Conservation (phyloP, 352 stramenopile species). For the Pythium monospermum region DNA sequence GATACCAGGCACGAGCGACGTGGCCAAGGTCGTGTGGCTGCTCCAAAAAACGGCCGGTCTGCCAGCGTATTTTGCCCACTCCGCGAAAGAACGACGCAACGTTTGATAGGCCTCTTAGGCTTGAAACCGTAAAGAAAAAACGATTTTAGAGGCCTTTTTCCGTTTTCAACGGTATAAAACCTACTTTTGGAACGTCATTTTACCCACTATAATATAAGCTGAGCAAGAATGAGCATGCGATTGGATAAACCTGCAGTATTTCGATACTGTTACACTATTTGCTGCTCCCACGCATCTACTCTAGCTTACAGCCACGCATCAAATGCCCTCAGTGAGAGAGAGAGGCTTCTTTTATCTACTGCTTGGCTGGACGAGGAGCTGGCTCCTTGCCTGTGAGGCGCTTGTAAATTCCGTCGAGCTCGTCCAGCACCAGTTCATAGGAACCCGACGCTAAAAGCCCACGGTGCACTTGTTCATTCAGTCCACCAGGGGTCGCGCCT, state of each 20-base stretch:
- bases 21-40: slow-evolving; percentile 67
- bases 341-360: slow-evolving; percentile 6
- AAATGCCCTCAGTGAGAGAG: no score
- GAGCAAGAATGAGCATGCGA: background rate
- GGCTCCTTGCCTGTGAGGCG: slow-evolving; percentile 65
- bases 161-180: background rate
- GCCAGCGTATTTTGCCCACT: slow-evolving; percentile 21
- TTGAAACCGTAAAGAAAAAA: slow-evolving; percentile 1
- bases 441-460: slow-evolving; percentile 55
- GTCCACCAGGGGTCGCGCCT: slow-evolving; percentile 66
- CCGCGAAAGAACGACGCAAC: background rate
- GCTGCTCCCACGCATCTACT: no score
- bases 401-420: slow-evolving; percentile 81
- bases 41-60: slow-evolving; percentile 62
- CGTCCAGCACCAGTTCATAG: slow-evolving; percentile 77
- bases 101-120: background rate
- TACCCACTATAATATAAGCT: background rate
- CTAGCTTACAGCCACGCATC: no score
- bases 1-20: slow-evolving; percentile 74
- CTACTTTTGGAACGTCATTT: no score
- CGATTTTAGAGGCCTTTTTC: background rate
- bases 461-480: slow-evolving; percentile 84
- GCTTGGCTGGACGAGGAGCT: slow-evolving; percentile 38
- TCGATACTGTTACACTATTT: no score
- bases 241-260: no score